Evolutionary conservation across 2,329 filamentous ascomycete genomes (phyloP).

Genomic region (Leptographium wingfieldii): DNA sequence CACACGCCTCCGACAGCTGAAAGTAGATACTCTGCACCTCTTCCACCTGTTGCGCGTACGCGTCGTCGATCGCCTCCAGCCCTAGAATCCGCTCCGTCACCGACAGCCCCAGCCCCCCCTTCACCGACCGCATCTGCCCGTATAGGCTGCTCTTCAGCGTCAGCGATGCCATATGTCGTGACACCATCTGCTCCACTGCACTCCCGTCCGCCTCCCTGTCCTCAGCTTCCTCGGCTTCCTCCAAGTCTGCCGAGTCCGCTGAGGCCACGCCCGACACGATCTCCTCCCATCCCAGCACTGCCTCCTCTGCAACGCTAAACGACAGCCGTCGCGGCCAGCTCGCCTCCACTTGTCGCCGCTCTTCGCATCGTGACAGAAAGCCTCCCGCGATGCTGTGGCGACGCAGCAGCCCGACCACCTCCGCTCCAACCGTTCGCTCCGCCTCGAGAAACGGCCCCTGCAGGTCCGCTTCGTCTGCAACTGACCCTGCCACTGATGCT

Average conservation of each 20-base stretch:
- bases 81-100: slow-evolving; percentile 42
- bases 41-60: slow-evolving; percentile 49
- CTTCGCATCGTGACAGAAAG: neutral
- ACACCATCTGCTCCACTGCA: slow-evolving; percentile 14
- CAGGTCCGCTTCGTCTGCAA: slow-evolving; percentile 46
- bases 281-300: slow-evolving; percentile 54
- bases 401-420: slow-evolving; percentile 40
- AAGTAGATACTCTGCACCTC: slow-evolving; percentile 56
- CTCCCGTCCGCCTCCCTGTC: slow-evolving; percentile 7
- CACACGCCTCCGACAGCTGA: slow-evolving; percentile 57
- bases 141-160: slow-evolving; percentile 46
- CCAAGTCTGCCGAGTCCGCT: neutral
- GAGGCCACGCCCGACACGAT: slow-evolving; percentile 23
- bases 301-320: slow-evolving; percentile 64
- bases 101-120: slow-evolving; percentile 45
- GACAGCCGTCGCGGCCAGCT: slow-evolving; percentile 61
- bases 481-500: slow-evolving; percentile 44
- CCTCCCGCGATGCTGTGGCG: slow-evolving; percentile 43
- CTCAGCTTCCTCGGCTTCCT: neutral
- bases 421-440: slow-evolving; percentile 24
- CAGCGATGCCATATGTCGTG: slow-evolving; percentile 25
- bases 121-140: slow-evolving; percentile 37
- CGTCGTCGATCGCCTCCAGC: slow-evolving; percentile 47
- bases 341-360: neutral
- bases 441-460: slow-evolving; percentile 38